Percentiles rank a stretch among this genome's conserved stretches.
Conservation (phyloP, 352 stramenopile genomes). For the Globisporangium cederbergense region DNA sequence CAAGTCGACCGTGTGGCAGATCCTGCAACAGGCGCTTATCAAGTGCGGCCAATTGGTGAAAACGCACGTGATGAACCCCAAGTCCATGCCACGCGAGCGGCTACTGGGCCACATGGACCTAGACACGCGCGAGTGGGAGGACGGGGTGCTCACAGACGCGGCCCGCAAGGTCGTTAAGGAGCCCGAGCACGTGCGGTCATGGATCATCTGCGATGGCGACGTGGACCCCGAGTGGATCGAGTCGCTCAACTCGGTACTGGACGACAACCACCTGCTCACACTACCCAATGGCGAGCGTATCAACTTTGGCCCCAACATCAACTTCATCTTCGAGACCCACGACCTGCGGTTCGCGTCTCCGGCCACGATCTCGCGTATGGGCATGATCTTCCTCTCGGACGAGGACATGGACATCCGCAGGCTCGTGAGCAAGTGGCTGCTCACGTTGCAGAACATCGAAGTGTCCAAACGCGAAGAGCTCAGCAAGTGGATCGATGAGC, state of each 20-base stretch:
- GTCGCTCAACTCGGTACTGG: constrained; percentile 93
- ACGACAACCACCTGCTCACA: constrained; percentile 96
- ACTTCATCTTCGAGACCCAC: constrained; percentile 97
- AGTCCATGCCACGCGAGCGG: constrained; percentile 91
- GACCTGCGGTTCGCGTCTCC: constrained; percentile 93
- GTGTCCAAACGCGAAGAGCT: constrained; percentile 38
- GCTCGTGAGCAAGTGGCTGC: constrained; percentile 80
- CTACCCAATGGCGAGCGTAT: constrained; percentile 96
- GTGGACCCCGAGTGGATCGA: constrained; percentile 97
- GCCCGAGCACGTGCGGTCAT: constrained; percentile 83
- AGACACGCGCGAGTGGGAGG: constrained; percentile 94
- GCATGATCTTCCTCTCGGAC: constrained; percentile 96
- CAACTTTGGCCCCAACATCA: constrained; percentile 93
- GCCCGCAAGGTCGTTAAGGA: constrained; percentile 91
- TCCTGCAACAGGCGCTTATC: constrained; percentile 87
- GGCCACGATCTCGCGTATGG: constrained; percentile 95
- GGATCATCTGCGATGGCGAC: constrained; percentile 96
- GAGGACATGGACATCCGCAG: constrained; percentile 84
- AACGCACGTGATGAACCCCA: constrained; percentile 96
- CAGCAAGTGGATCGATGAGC: constrained; percentile 88
- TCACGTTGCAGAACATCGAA: constrained; percentile 55
- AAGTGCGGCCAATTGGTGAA: constrained; percentile 85
- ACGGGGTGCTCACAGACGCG: constrained; percentile 92
- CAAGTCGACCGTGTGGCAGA: constrained; percentile 93
- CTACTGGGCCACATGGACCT: constrained; percentile 94